Evolutionary conservation across 2,329 filamentous ascomycete genomes (phyloP).

Genomic region (Aspergillus novofumigatus): DNA sequence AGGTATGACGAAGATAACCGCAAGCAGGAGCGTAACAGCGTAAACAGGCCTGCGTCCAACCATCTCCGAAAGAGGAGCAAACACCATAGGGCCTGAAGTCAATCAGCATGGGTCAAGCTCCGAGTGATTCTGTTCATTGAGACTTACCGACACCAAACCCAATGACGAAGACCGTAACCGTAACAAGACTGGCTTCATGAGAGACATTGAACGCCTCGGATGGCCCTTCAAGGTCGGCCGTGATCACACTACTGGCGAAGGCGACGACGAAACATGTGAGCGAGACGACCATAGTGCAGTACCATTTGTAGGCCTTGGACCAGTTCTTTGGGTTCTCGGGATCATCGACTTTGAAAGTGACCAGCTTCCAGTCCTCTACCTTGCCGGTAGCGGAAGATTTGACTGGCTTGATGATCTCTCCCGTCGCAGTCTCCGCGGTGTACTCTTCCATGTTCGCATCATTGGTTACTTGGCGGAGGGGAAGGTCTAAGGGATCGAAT

Average conservation of each 20-base stretch:
- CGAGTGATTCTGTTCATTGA: background rate
- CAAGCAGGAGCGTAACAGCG: constrained; percentile 61
- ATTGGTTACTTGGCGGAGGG: constrained; percentile 60
- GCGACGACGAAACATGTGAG: constrained; percentile 71
- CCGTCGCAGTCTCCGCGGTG: constrained; percentile 56
- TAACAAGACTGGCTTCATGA: constrained; percentile 67
- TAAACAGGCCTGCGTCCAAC: constrained; percentile 70
- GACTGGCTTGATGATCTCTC: constrained; percentile 56
- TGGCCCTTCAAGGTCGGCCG: constrained; percentile 67
- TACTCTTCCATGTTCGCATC: constrained; percentile 64
- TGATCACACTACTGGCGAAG: constrained; percentile 70
- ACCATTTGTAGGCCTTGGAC: constrained; percentile 75
- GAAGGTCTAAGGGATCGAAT: constrained; percentile 54
- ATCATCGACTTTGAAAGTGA: constrained; percentile 68
- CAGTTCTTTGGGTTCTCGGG: constrained; percentile 82
- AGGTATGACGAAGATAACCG: constrained; percentile 75
- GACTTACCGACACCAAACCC: constrained; percentile 69
- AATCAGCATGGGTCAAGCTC: constrained; percentile 9
- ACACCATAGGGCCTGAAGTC: constrained; percentile 63
- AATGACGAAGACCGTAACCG: constrained; percentile 72
- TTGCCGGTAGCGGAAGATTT: constrained; percentile 53
- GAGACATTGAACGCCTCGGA: constrained; percentile 62
- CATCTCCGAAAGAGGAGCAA: constrained; percentile 74
- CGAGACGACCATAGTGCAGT: constrained; percentile 79
- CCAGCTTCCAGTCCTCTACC: constrained; percentile 56